A percentile compares a stretch with the other conserved stretches of the same genome.
These are phyloP conservation scores for Castanospermum australe DNA, from an alignment of 306 rosid genomes.

Conservation along the genomic window DNA sequence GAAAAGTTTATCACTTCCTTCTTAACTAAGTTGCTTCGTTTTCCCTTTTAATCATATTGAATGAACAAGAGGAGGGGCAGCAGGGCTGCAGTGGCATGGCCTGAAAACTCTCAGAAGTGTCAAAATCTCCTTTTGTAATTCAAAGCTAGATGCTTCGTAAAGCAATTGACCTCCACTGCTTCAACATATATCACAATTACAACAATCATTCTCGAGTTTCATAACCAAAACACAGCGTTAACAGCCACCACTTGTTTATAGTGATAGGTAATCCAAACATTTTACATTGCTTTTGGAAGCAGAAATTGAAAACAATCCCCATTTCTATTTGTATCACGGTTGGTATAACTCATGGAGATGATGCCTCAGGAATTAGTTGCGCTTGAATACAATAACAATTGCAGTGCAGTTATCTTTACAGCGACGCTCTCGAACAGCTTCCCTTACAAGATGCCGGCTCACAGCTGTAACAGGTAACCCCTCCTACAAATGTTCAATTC, in stretches of 20 bases:
- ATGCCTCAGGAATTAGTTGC: constrained; percentile 23
- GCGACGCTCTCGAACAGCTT: constrained; percentile 80
- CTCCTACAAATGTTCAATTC: constrained; percentile 49
- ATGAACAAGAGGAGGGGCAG: neutral
- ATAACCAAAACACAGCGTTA: neutral
- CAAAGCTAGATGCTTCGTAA: neutral
- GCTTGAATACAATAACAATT: constrained; percentile 63
- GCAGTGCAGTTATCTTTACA: constrained; percentile 94
- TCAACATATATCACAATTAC: constrained; percentile 17
- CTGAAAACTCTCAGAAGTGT: neutral
- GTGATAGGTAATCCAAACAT: constrained; percentile 7
- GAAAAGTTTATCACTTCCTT: neutral
- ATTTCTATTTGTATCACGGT: neutral
- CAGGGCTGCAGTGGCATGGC: neutral
- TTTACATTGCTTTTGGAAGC: constrained; percentile 25
- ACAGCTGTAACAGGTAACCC: constrained; percentile 64
- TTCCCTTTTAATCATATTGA: neutral
- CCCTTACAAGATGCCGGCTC: constrained; percentile 73
- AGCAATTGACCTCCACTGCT: constrained; percentile 5
- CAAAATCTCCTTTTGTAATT: neutral
- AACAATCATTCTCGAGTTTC: constrained; percentile 16
- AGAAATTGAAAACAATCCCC: constrained; percentile 2
- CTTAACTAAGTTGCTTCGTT: neutral
- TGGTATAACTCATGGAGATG: neutral
- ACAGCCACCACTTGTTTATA: neutral